These are phyloP conservation scores for Niveomyces coronatus DNA, from an alignment of 2,329 filamentous ascomycete genomes.

Conservation along the genomic window DNA sequence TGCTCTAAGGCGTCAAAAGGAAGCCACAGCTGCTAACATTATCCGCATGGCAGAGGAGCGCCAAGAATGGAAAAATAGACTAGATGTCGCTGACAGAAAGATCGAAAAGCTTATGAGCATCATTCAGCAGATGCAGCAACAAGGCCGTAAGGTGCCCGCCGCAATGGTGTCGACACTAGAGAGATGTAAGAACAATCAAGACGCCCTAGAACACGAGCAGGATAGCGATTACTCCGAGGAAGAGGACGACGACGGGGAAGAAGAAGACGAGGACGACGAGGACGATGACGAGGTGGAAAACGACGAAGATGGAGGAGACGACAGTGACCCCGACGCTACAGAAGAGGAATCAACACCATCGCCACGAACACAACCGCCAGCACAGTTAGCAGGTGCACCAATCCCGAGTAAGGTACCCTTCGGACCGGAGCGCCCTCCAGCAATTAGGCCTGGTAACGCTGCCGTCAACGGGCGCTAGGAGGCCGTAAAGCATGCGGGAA, in stretches of 20 bases:
- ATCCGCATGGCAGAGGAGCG: conserved; percentile 95
- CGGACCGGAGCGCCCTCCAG: conserved; percentile 40
- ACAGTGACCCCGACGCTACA: conserved; percentile 49
- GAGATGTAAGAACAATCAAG: conserved; percentile 37
- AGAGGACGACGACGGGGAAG: no score
- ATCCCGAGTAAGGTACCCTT: conserved; percentile 25
- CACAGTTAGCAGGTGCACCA: conserved; percentile 21
- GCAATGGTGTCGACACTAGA: conserved; percentile 52
- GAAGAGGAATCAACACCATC: conserved; percentile 33
- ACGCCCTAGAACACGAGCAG: conserved; percentile 32
- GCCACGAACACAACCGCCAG: conserved; percentile 20
- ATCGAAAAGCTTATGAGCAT: conserved; percentile 88
- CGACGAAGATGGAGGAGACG: conserved; percentile 51
- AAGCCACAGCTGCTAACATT: conserved; percentile 88
- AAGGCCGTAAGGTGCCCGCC: conserved; percentile 67
- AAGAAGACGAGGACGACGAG: conserved; percentile 50
- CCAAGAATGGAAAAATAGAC: conserved; percentile 68
- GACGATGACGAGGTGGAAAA: conserved; percentile 53
- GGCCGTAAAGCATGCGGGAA: conserved; percentile 12
- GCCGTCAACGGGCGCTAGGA: conserved; percentile 36
- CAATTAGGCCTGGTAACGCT: conserved; percentile 19
- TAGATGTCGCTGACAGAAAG: conserved; percentile 48
- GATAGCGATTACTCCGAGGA: conserved; percentile 55
- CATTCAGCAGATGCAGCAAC: conserved; percentile 92
- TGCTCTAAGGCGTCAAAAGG: conserved; percentile 81